phyloP scores from a whole-genome alignment of 805 yeast genomes.

The Isabelozyma pseudorhagii region DNA sequence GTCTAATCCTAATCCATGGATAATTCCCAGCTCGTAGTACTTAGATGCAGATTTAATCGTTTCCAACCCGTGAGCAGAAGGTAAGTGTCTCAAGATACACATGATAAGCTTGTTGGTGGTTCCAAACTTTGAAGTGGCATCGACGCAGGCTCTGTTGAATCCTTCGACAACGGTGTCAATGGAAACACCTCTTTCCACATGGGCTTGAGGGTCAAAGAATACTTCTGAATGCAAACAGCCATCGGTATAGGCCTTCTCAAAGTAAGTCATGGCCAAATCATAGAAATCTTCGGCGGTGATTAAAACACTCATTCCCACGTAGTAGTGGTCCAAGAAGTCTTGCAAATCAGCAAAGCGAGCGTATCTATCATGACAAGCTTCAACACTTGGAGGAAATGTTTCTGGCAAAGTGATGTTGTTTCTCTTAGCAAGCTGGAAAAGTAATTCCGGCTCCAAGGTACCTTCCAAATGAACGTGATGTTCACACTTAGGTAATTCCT shows the following conservation, averaged over 20 bases:
- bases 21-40: constrained; percentile 53
- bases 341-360: constrained; percentile 63
- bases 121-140: constrained; percentile 57
- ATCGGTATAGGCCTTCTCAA: constrained; percentile 53
- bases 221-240: constrained; percentile 71
- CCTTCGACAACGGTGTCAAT: constrained; percentile 64
- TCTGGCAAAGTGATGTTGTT: constrained; percentile 60
- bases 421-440: constrained; percentile 66
- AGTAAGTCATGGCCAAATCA: constrained; percentile 74
- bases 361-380: constrained; percentile 57
- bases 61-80: constrained; percentile 54
- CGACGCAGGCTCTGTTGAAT: constrained; percentile 62
- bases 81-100: constrained; percentile 78
- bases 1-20: constrained; percentile 79
- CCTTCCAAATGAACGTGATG: constrained; percentile 86
- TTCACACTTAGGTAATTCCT: constrained; percentile 80
- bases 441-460: constrained; percentile 70
- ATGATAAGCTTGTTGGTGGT: constrained; percentile 71
- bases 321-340: constrained; percentile 76
- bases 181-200: constrained; percentile 61
- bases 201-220: constrained; percentile 85
- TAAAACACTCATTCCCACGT: constrained; percentile 78
- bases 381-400: constrained; percentile 57
- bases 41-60: constrained; percentile 53
- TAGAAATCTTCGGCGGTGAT: constrained; percentile 68